Base-by-base conservation (phyloP, 1,139 yeast genomes). In the Debaryomyces fabryi region DNA sequence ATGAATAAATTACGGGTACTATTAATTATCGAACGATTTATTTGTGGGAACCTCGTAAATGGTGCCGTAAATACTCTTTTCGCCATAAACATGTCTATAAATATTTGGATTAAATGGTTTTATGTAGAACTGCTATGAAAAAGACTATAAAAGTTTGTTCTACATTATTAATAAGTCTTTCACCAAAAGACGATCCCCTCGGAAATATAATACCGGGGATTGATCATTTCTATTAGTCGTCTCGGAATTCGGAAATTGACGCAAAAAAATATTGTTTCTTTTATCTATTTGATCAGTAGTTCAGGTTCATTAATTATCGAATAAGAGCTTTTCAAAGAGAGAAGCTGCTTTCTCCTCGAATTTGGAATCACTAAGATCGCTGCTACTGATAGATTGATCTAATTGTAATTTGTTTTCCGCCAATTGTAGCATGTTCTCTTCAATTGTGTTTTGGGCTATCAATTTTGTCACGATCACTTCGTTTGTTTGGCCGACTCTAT, bases 401-500 rank as follows among this genome's bases (percentile, higher is more conserved):
- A 93, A 76, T 52, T 92, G 96, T 46, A 93, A 77, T 68, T 93
- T 93, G 58, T 95, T 90, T 60, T 88, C 89, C 0, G 98, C 98
- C 59, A 95, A 70, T 56, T 84, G 85, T 52, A 86, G 76, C 62
- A 93, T 93, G 58, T 87, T 90, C 65, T 93, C 97, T 59, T 93
- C 99, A 37, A 95, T 86, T 1, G 97, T 85, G 48, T 82, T 77
- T 55, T 77, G 78, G 9, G 88, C 80, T 49, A 95, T 87, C 58
- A 95, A 71, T 50, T 96, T 81, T 44, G 83, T 81, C 13, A 95
- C 97, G 41, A 78, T 74, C 18, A 95, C 99, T 45, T 88, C 93
- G 51, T 87, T 83, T 37, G 88, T 86, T 69, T 95, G 99, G 2
- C 99, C 99, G 24, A 95, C 96, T 65, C 99, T 82, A 67, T 93